Evolutionary conservation across 495 filamentous ascomycete genomes (phyloP).

Genomic region (Penicilliopsis zonata): DNA sequence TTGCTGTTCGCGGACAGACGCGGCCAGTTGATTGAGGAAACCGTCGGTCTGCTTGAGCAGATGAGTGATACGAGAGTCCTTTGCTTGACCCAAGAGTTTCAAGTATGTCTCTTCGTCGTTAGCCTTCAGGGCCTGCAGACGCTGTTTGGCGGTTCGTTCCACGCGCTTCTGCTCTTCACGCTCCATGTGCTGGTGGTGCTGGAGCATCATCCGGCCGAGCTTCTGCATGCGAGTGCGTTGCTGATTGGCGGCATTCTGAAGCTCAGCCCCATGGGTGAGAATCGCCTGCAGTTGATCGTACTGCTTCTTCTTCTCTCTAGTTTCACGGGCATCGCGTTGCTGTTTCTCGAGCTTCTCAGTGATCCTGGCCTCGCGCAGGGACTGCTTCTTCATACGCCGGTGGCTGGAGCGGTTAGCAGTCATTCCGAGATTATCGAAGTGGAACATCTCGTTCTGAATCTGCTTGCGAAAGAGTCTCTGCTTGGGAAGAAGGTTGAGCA

Average conservation of each 20-base stretch:
- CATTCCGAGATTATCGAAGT: slow-evolving; percentile 90
- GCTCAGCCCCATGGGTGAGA: slow-evolving; percentile 54
- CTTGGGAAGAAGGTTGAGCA: slow-evolving; percentile 67
- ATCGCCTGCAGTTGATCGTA: slow-evolving; percentile 72
- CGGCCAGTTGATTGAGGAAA: slow-evolving; percentile 89
- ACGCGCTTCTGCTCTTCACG: slow-evolving; percentile 98
- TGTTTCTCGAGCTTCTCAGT: slow-evolving; percentile 99
- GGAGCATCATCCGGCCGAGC: slow-evolving; percentile 73
- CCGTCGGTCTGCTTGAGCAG: slow-evolving; percentile 91
- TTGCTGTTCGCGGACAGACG: slow-evolving; percentile 86
- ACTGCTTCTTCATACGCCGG: slow-evolving; percentile 92
- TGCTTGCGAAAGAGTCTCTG: slow-evolving; percentile 75
- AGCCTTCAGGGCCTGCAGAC: slow-evolving; percentile 95
- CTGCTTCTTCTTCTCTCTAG: slow-evolving; percentile 92
- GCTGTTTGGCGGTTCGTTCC: slow-evolving; percentile 94
- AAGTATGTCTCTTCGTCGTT: slow-evolving; percentile 98
- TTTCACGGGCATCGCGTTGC: slow-evolving; percentile 88
- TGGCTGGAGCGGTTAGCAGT: slow-evolving; percentile 82
- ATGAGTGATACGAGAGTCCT: slow-evolving; percentile 98
- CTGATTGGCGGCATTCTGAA: slow-evolving; percentile 35
- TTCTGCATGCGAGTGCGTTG: slow-evolving; percentile 67
- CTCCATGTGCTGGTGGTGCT: slow-evolving; percentile 89
- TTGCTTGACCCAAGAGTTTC: slow-evolving; percentile 92
- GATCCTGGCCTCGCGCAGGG: slow-evolving; percentile 86
- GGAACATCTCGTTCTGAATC: slow-evolving; percentile 78